phyloP scores from a whole-genome alignment of 768 basidiomycete genomes.

The Agrocybe chaxingu region DNA sequence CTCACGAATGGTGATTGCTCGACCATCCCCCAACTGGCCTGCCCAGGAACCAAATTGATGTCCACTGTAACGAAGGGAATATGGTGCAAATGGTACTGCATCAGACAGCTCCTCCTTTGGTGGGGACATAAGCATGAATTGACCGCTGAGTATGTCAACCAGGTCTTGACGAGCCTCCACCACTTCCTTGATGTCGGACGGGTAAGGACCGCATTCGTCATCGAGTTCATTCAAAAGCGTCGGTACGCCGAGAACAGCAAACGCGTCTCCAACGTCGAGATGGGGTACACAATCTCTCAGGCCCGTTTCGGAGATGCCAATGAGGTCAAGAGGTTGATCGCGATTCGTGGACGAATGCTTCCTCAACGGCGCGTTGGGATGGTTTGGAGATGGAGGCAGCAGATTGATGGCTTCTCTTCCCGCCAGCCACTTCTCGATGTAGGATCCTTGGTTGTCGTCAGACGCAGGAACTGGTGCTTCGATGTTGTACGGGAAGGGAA shows the following conservation, averaged over 20 bases:
- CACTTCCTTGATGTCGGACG: slow-evolving; percentile 30
- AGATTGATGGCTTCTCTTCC: slow-evolving; percentile 55
- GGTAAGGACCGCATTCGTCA: slow-evolving; percentile 27
- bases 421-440: slow-evolving; percentile 77
- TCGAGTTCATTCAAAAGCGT: slow-evolving; percentile 41
- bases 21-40: slow-evolving; percentile 93
- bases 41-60: slow-evolving; percentile 91
- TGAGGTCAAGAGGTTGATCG: slow-evolving; percentile 53
- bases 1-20: slow-evolving; percentile 81
- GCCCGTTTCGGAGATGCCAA: slow-evolving; percentile 69
- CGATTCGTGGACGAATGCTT: slow-evolving; percentile 49
- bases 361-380: slow-evolving; percentile 32
- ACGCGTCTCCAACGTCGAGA: slow-evolving; percentile 84
- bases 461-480: slow-evolving; percentile 41
- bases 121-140: slow-evolving; percentile 61
- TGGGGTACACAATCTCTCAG: slow-evolving; percentile 78
- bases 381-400: slow-evolving; percentile 13
- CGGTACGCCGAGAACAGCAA: slow-evolving; percentile 61
- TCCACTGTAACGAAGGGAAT: slow-evolving; percentile 89
- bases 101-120: slow-evolving; percentile 14
- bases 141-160: slow-evolving; percentile 78
- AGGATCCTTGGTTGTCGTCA: slow-evolving; percentile 48
- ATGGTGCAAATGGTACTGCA: slow-evolving; percentile 56
- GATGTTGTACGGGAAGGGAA: slow-evolving; percentile 81
- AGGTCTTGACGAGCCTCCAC: slow-evolving; percentile 62